Evolutionary conservation across 331 rosid species (phyloP), one percentile per base, ranked within the genome.

Genomic region (Prunus yedoensis): DNA sequence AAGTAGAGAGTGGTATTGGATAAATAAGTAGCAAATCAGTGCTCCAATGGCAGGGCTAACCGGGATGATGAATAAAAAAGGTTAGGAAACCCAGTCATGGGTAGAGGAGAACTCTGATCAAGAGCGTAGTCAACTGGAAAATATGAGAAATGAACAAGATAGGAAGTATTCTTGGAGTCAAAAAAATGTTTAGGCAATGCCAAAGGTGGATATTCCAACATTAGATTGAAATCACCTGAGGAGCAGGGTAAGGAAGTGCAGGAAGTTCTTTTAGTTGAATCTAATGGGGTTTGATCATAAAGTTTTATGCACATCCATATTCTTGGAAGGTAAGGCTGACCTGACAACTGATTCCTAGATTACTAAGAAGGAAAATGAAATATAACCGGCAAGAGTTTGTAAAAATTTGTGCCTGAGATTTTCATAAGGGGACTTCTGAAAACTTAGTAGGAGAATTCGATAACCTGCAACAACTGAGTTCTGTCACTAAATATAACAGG

Each of bases 271-370:
- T 58, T 35, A 58, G 64, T 21, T 58, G 64, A 23, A 27, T 58
- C 3, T 38, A 61, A 61, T 61, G 43, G 18, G 15, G 43, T 43
- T 15, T 63, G 23, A 63, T 63, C 68, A 63, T 30, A 63, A 17
- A 8, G 41, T 61, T 61, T 2, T 28, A 61, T 28, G 28, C 0
- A 38, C 66, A 17, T 27, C 43, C 41, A 2, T 4, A 61, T 28
- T 61, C 43, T 28, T 61, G 66, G 66, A 12, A 60, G 66, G 41
- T 25, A 30, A 63, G 47, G 68, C 68, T 63, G 49, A 63, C 2
- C 68, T 32, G 68, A 63, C 4, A 32, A 56, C 20, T 63, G 21
- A 14, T 32, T 32, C 68, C 46, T 32, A 63, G 8, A 63, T 63
- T 63, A 32, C 49, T 21, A 8, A 17, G 68, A 16, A 8, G 68